Percentiles rank a stretch among this genome's conserved stretches.
phyloP scores from a whole-genome alignment of 192 early-diverging fungal genomes.

The Coemansia sp. region DNA sequence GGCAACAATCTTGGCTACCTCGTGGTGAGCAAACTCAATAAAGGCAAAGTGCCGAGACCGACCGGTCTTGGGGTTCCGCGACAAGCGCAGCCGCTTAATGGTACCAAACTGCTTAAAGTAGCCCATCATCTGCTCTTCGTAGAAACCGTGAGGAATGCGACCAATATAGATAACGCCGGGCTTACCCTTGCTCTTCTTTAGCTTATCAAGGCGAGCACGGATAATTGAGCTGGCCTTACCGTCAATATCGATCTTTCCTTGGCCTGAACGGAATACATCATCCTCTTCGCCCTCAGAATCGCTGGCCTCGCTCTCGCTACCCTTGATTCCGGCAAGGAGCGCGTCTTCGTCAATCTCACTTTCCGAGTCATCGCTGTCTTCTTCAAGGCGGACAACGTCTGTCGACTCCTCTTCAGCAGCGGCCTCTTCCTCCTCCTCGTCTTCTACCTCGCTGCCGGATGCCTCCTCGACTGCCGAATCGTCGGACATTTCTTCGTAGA shows the following conservation, averaged over 20 bases:
- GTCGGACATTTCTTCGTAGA: slow-evolving; percentile 40
- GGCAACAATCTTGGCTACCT: slow-evolving; percentile 89
- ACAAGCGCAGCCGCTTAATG: slow-evolving; percentile 75
- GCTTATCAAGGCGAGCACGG: slow-evolving; percentile 15
- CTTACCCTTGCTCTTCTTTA: slow-evolving; percentile 12
- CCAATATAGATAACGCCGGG: slow-evolving; percentile 86
- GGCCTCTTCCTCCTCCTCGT: slow-evolving; percentile 13
- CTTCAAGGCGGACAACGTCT: slow-evolving; percentile 23
- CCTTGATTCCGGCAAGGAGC: slow-evolving; percentile 45
- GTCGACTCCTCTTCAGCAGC: slow-evolving; percentile 17
- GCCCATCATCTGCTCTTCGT: slow-evolving; percentile 86
- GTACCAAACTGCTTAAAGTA: slow-evolving; percentile 97
- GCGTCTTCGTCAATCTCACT: slow-evolving; percentile 45
- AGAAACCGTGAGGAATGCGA: slow-evolving; percentile 94
- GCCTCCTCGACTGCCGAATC: slow-evolving; percentile 50
- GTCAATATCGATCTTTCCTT: slow-evolving; percentile 30
- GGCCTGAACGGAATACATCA: slow-evolving; percentile 23
- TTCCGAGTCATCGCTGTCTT: slow-evolving; percentile 24
- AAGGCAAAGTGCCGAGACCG: slow-evolving; percentile 93
- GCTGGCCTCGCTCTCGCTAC: slow-evolving; percentile 42
- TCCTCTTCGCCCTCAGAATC: slow-evolving; percentile 38
- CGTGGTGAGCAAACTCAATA: slow-evolving; percentile 81
- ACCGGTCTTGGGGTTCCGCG: slow-evolving; percentile 93
- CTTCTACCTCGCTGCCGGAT: slow-evolving; percentile 27
- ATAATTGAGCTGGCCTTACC: slow-evolving; percentile 15